phyloP scores from a whole-genome alignment of 495 filamentous ascomycete genomes.

The Tuber magnatum region DNA sequence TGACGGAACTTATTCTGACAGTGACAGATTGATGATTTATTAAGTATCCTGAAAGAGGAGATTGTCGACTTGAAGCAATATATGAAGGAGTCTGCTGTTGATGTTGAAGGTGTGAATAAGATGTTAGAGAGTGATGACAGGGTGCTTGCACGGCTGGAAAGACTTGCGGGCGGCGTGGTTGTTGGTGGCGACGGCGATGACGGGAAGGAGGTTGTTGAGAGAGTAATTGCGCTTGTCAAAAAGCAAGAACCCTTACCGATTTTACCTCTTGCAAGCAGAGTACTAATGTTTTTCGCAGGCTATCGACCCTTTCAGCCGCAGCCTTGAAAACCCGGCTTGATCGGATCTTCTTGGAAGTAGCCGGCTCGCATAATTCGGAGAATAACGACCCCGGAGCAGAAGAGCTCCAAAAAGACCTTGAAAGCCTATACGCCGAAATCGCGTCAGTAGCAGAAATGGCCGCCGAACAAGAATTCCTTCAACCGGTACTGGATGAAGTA shows the following conservation, averaged over 20 bases:
- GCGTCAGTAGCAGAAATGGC: constrained; percentile 37
- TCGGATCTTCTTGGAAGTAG: constrained; percentile 31
- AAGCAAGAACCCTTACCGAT: constrained; percentile 22
- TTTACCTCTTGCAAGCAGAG: background rate
- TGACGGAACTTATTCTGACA: background rate
- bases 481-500: constrained; percentile 25
- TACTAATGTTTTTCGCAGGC: constrained; percentile 16
- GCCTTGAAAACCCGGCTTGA: constrained; percentile 33
- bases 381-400: constrained; percentile 11
- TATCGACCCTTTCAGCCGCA: constrained; percentile 28
- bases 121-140: constrained; percentile 39
- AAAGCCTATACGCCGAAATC: constrained; percentile 37
- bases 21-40: constrained; percentile 31
- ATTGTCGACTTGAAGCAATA: constrained; percentile 31
- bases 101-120: constrained; percentile 22
- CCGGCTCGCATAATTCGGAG: background rate
- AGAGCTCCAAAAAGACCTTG: constrained; percentile 36
- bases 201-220: constrained; percentile 26
- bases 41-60: constrained; percentile 37
- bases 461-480: constrained; percentile 33
- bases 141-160: constrained; percentile 31
- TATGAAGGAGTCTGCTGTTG: constrained; percentile 16
- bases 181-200: constrained; percentile 10
- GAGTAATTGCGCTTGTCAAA: constrained; percentile 24
- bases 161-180: constrained; percentile 28